phyloP scores from a whole-genome alignment of 768 basidiomycete genomes.

The Flagelloscypha sp. region DNA sequence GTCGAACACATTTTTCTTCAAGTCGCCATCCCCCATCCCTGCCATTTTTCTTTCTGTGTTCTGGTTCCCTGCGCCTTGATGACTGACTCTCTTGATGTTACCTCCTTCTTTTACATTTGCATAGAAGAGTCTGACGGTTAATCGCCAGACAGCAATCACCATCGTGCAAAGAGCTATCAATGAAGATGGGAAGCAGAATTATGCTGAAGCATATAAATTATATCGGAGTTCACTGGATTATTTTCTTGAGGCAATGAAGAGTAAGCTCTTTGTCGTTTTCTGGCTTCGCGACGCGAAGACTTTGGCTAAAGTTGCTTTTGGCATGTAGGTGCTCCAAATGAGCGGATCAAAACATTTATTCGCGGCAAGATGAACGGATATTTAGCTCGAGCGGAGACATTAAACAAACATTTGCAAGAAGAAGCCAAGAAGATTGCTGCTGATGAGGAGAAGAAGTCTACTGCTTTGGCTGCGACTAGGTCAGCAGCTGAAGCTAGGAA shows the following conservation, averaged over 20 bases:
- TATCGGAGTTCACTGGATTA: conserved; percentile 96
- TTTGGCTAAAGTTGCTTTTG: too few species aligned
- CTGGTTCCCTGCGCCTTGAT: too few species aligned
- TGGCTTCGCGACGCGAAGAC: conserved; percentile 1
- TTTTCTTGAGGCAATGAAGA: conserved; percentile 95
- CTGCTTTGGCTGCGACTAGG: too few species aligned
- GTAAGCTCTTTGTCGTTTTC: conserved; percentile 32
- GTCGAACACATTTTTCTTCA: too few species aligned
- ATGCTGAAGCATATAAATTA: conserved; percentile 87
- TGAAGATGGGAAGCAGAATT: conserved; percentile 88
- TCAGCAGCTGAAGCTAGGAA: too few species aligned
- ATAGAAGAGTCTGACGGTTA: conserved; percentile 14
- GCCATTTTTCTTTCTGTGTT: too few species aligned
- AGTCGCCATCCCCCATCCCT: too few species aligned
- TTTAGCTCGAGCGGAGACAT: conserved; percentile 80
- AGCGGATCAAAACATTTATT: conserved; percentile 81
- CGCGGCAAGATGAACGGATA: conserved; percentile 87
- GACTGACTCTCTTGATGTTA: too few species aligned
- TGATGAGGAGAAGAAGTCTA: too few species aligned
- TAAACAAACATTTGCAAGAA: conserved; percentile 72
- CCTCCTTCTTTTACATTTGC: too few species aligned
- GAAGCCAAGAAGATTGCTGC: conserved; percentile 46
- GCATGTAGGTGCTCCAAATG: conserved; percentile 89
- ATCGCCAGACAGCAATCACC: conserved; percentile 67
- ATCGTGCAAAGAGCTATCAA: conserved; percentile 91